Percentiles rank a stretch among this genome's conserved stretches.
Evolutionary conservation across 2,329 filamentous ascomycete species (phyloP).

Genomic region (Sporothrix inflata): DNA sequence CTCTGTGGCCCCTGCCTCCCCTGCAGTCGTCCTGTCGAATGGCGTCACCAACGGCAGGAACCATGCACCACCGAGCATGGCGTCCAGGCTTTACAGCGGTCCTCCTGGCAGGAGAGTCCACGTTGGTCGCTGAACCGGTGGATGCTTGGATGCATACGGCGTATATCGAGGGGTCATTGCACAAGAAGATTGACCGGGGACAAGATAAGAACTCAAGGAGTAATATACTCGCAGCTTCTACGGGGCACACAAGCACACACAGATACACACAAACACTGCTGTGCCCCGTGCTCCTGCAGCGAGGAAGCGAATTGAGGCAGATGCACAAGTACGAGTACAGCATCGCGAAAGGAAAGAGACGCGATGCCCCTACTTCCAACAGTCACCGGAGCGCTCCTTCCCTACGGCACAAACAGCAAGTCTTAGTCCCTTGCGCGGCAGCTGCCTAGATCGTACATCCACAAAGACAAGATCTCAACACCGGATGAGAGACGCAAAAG

Average conservation of each 20-base stretch:
- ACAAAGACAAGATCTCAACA: neutral
- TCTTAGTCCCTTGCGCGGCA: neutral
- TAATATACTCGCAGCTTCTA: neutral
- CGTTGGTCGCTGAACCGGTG: neutral
- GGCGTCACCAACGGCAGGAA: slow-evolving; percentile 17
- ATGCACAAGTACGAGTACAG: neutral
- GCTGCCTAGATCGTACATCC: neutral
- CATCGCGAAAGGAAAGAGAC: neutral
- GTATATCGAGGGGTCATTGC: neutral
- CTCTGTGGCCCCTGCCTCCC: neutral
- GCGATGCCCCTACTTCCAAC: neutral
- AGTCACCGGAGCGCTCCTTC: slow-evolving; percentile 1
- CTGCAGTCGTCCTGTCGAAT: neutral
- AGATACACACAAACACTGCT: slow-evolving; percentile 6
- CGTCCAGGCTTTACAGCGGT: neutral
- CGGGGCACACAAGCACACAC: neutral
- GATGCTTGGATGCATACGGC: neutral
- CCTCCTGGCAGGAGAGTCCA: neutral
- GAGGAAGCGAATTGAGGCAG: slow-evolving; percentile 9
- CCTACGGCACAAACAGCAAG: neutral
- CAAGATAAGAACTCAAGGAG: neutral
- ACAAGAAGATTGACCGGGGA: neutral
- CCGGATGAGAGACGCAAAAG: neutral
- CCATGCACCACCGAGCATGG: slow-evolving; percentile 1
- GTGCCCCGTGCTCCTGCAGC: neutral